Percentiles rank a stretch among this genome's conserved stretches.
These are phyloP conservation scores for Dioszegia hungarica DNA, from an alignment of 768 basidiomycete species.

Conservation along the genomic window DNA sequence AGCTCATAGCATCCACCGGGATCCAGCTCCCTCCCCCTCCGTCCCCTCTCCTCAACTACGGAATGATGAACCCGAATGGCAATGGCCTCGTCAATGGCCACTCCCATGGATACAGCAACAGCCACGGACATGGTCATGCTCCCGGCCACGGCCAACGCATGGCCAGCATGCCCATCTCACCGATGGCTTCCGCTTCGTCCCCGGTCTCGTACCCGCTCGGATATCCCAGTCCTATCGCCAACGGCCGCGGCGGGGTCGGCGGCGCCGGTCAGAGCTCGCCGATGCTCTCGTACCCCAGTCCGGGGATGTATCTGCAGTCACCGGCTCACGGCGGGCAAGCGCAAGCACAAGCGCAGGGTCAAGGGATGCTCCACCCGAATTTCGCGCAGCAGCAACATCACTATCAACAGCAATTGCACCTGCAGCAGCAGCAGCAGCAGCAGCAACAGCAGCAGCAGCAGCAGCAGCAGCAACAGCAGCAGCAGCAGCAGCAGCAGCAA, in stretches of 20 bases:
- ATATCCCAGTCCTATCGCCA: neutral
- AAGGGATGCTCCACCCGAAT: conserved; percentile 9
- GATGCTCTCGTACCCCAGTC: neutral
- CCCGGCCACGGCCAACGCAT: neutral
- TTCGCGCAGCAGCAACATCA: conserved; percentile 1
- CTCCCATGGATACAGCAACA: no score
- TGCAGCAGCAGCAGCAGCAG: neutral
- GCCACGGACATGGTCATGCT: no score
- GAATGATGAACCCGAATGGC: no score
- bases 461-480: conserved; percentile 5
- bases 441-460: neutral
- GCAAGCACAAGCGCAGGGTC: neutral
- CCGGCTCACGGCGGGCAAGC: neutral
- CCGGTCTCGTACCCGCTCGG: neutral
- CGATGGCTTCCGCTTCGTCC: neutral
- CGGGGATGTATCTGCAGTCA: neutral
- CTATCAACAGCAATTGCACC: neutral
- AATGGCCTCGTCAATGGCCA: no score
- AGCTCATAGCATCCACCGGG: neutral
- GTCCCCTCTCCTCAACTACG: neutral
- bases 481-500: neutral
- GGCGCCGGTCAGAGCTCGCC: no score
- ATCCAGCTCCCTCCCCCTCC: conserved; percentile 1
- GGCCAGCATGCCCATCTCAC: neutral
- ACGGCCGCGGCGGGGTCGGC: neutral